Evolutionary conservation across 768 basidiomycete genomes (phyloP).

Genomic region (Suillus clintonianus): DNA sequence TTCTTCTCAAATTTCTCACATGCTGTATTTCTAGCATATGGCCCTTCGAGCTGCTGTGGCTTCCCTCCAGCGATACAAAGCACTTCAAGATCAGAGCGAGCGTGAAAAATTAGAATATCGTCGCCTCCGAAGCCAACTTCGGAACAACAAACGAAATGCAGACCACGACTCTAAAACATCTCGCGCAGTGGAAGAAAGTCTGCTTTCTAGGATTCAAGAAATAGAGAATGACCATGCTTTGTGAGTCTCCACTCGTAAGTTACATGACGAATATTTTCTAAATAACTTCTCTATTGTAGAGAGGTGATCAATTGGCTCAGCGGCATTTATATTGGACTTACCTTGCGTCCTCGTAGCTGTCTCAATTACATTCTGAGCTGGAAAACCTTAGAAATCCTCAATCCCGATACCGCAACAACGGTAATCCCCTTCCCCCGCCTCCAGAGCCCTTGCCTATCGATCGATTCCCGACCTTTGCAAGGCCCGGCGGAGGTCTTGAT

Average conservation of each 20-base stretch:
- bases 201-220: slow-evolving; percentile 33
- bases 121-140: slow-evolving; percentile 33
- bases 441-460: slow-evolving; percentile 53
- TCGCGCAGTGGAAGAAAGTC: slow-evolving; percentile 36
- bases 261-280: not conserved
- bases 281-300: slow-evolving; percentile 1
- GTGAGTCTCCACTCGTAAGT: slow-evolving; percentile 17
- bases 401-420: slow-evolving; percentile 30
- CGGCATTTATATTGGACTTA: slow-evolving; percentile 8
- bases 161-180: slow-evolving; percentile 37
- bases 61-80: slow-evolving; percentile 41
- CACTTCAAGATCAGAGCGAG: slow-evolving; percentile 35
- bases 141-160: slow-evolving; percentile 26
- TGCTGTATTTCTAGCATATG: slow-evolving; percentile 27
- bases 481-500: slow-evolving; percentile 29
- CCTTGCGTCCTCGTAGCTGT: slow-evolving; percentile 28
- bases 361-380: slow-evolving; percentile 37
- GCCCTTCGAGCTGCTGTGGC: slow-evolving; percentile 33
- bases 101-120: slow-evolving; percentile 35
- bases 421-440: slow-evolving; percentile 58
- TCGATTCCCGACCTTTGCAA: slow-evolving; percentile 43
- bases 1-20: slow-evolving; percentile 18
- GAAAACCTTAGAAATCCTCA: slow-evolving; percentile 36
- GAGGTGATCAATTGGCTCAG: slow-evolving; percentile 1
- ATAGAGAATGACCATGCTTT: slow-evolving; percentile 31